Conservation (phyloP, 257 asterid species). For the Gardenia jasminoides region DNA sequence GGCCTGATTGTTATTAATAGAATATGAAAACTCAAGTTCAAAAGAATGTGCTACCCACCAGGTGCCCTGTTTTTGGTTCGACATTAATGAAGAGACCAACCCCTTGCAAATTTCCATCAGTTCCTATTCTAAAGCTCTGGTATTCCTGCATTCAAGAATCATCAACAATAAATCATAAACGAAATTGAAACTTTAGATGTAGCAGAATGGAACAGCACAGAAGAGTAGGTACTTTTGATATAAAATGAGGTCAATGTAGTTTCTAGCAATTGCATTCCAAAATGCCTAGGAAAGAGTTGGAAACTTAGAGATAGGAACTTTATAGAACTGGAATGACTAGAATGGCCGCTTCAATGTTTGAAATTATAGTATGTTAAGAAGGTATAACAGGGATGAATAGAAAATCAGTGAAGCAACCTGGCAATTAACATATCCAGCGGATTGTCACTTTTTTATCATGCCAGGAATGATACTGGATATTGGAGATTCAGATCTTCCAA, state of each 20-base stretch:
- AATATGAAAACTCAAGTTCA: not conserved
- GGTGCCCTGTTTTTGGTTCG: constrained; percentile 78
- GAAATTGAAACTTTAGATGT: not conserved
- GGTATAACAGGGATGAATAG: not conserved
- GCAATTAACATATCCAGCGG: not conserved
- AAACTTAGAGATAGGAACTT: not conserved
- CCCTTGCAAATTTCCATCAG: constrained; percentile 95
- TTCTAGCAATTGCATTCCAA: no score
- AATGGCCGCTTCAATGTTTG: not conserved
- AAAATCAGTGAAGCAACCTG: not conserved
- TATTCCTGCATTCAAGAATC: constrained; percentile 61
- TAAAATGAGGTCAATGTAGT: no score
- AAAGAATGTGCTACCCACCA: constrained; percentile 46
- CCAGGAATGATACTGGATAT: not conserved
- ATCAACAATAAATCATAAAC: not conserved
- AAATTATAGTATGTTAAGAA: not conserved
- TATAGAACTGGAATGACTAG: not conserved
- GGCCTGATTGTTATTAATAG: not conserved
- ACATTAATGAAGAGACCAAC: constrained; percentile 77
- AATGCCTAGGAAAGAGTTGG: not conserved
- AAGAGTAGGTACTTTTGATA: not conserved
- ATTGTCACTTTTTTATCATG: not conserved
- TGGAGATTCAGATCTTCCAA: not conserved
- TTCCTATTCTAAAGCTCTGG: constrained; percentile 85
- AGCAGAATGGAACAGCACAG: not conserved